These are phyloP conservation scores for Blastobotrys proliferans DNA, from an alignment of 1,139 yeast genomes.

Conservation along the genomic window DNA sequence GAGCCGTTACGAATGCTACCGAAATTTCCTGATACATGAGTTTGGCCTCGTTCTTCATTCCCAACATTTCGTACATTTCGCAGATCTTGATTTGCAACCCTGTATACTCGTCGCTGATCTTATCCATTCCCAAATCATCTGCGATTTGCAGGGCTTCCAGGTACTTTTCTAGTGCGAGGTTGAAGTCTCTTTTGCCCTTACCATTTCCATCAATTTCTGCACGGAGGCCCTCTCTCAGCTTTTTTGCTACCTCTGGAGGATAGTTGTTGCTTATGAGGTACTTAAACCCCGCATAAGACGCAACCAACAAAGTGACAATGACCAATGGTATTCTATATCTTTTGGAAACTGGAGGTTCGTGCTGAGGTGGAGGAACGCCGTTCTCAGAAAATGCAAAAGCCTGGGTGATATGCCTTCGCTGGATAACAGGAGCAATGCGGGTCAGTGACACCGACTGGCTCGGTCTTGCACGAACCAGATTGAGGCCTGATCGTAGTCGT, in stretches of 20 bases:
- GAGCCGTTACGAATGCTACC: constrained; percentile 53
- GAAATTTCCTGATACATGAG: constrained; percentile 64
- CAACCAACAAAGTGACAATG: constrained; percentile 14
- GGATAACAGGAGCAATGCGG: too few relatives aligned
- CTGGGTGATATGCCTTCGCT: constrained; percentile 2
- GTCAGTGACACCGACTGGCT: too few relatives aligned
- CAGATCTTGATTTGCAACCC: constrained; percentile 83
- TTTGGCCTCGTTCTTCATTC: constrained; percentile 58
- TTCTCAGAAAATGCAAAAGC: constrained; percentile 11
- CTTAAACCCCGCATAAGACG: constrained; percentile 20
- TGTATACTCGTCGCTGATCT: constrained; percentile 66
- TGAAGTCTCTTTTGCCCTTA: constrained; percentile 48
- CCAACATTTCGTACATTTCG: constrained; percentile 74
- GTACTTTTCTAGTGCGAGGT: constrained; percentile 65
- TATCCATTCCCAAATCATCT: constrained; percentile 46
- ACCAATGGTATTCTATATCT: constrained; percentile 11
- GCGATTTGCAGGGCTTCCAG: constrained; percentile 50
- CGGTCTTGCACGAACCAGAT: too few relatives aligned
- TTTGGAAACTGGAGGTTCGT: not conserved
- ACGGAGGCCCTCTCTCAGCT: constrained; percentile 72
- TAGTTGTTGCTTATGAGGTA: constrained; percentile 37
- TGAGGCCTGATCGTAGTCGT: too few relatives aligned
- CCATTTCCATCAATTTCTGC: constrained; percentile 70
- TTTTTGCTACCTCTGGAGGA: constrained; percentile 59
- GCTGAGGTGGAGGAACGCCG: constrained; percentile 9